phyloP scores from a whole-genome alignment of 1,284 basidiomycete genomes.

The Tranzscheliella williamsii region DNA sequence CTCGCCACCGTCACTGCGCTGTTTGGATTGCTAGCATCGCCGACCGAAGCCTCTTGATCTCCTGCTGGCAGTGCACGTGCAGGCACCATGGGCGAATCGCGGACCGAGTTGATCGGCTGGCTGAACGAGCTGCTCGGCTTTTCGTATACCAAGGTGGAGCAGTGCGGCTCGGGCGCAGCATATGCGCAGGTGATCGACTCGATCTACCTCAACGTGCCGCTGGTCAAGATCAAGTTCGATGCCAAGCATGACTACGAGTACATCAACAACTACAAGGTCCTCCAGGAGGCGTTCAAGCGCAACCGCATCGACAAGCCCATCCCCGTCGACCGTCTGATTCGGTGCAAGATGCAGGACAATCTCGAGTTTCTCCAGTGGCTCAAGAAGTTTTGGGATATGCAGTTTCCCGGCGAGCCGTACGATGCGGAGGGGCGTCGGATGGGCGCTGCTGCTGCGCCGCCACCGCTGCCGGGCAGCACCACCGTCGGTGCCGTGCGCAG shows the following conservation, averaged over 20 bases:
- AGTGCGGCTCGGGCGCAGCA: conserved; percentile 71
- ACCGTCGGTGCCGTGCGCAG: conserved; percentile 34
- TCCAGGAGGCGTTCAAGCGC: conserved; percentile 69
- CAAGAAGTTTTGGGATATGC: conserved; percentile 91
- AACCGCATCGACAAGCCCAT: conserved; percentile 95
- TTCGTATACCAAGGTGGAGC: conserved; percentile 80
- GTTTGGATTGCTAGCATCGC: no score
- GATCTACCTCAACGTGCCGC: conserved; percentile 69
- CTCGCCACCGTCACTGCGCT: no score
- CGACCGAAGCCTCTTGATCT: no score
- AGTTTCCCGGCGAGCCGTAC: conserved; percentile 85
- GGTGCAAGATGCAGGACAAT: conserved; percentile 99
- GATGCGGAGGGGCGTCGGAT: conserved; percentile 80
- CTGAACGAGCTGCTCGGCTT: conserved; percentile 88
- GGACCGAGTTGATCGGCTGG: conserved; percentile 89
- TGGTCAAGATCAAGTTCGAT: conserved; percentile 53
- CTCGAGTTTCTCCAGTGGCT: conserved; percentile 98
- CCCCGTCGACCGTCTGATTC: conserved; percentile 85
- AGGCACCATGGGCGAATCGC: conserved; percentile 59
- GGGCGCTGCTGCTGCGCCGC: conserved; percentile 65
- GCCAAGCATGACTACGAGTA: conserved; percentile 87
- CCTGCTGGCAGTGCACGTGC: no score
- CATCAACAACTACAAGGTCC: conserved; percentile 89
- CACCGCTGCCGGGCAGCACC: conserved; percentile 48
- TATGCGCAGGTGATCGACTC: conserved; percentile 75